These are phyloP conservation scores for Hanseniaspora opuntiae DNA, from an alignment of 805 yeast species.

Conservation along the genomic window DNA sequence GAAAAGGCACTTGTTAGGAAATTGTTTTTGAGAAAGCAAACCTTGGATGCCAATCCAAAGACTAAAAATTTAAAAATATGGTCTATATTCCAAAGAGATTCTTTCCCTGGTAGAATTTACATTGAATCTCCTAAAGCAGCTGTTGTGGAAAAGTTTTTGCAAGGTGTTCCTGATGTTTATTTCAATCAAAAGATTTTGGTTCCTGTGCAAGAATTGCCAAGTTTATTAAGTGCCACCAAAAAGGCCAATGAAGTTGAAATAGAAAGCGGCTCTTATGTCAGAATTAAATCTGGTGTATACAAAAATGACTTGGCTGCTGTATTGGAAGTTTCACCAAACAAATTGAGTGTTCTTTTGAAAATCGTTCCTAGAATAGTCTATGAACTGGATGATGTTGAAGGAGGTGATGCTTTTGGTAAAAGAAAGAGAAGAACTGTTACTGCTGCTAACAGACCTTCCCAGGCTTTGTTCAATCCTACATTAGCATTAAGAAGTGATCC, in stretches of 20 bases:
- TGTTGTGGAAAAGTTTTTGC: constrained; percentile 76
- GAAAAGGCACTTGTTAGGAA: constrained; percentile 84
- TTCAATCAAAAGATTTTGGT: constrained; percentile 63
- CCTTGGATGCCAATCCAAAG: constrained; percentile 49
- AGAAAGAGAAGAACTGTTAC: constrained; percentile 32
- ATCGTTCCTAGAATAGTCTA: constrained; percentile 89
- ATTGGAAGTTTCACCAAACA: constrained; percentile 85
- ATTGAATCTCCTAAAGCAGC: constrained; percentile 88
- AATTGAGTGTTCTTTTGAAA: constrained; percentile 85
- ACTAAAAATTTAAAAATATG: constrained; percentile 68
- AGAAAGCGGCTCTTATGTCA: constrained; percentile 82
- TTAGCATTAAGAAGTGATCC: constrained; percentile 81
- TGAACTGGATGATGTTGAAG: constrained; percentile 37
- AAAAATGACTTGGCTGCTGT: constrained; percentile 88
- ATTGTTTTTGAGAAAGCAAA: constrained; percentile 68
- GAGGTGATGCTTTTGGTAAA: constrained; percentile 32
- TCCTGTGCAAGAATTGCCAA: constrained; percentile 92
- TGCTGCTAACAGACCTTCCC: constrained; percentile 64
- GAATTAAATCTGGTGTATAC: constrained; percentile 81
- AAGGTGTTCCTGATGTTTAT: constrained; percentile 81
- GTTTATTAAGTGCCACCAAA: constrained; percentile 66
- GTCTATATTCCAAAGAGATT: constrained; percentile 88
- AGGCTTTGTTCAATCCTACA: constrained; percentile 71
- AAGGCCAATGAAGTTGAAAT: constrained; percentile 77
- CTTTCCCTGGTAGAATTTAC: constrained; percentile 81